Conservation (phyloP, 2,329 filamentous ascomycete species). For the Ophiostoma sp. region DNA sequence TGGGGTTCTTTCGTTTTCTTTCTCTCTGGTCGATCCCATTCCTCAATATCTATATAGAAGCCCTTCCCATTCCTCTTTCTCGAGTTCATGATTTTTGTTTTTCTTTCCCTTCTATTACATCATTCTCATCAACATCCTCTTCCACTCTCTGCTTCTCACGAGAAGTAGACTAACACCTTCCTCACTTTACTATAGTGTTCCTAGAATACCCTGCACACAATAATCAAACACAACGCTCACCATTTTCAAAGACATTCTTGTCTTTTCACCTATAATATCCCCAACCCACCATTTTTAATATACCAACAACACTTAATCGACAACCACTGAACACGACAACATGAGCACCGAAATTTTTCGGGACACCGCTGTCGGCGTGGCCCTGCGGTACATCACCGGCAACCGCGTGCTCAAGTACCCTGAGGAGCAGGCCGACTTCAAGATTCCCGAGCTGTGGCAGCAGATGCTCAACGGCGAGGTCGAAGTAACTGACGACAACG, state of each 20-base stretch:
- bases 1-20: not conserved
- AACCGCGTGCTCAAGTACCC: constrained; percentile 54
- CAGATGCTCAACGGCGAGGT: constrained; percentile 75
- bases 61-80: not conserved
- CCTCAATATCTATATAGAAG: constrained; percentile 12
- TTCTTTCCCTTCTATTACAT: not conserved
- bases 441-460: constrained; percentile 62
- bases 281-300: not conserved
- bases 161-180: not conserved
- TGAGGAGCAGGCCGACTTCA: constrained; percentile 68
- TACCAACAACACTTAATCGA: not conserved
- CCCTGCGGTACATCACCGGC: constrained; percentile 35
- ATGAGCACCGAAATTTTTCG: constrained; percentile 27
- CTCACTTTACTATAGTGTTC: not conserved
- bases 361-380: constrained; percentile 34
- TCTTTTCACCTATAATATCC: not conserved
- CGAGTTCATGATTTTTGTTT: not conserved
- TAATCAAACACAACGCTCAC: not conserved
- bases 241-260: not conserved
- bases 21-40: not conserved
- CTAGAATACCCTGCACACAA: not conserved
- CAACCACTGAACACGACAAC: not conserved
- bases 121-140: not conserved
- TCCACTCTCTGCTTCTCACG: not conserved
- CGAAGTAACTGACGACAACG: constrained; percentile 36